Base-by-base conservation (phyloP, 2,329 filamentous ascomycete species). In the Chalara sp. region DNA sequence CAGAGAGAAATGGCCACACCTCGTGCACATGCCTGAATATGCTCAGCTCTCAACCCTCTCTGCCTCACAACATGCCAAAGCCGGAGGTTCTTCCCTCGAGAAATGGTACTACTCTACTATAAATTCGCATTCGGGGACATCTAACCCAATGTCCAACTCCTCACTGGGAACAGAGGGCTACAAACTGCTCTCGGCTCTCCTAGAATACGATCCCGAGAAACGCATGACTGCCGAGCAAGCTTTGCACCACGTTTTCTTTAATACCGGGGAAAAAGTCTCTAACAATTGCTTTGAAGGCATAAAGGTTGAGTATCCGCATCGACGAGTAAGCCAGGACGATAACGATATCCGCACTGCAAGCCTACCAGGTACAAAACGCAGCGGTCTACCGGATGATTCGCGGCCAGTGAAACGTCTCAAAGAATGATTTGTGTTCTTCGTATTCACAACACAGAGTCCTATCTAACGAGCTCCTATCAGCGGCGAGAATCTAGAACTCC, bases 311-410 rank as follows among this genome's bases (percentile, higher is more conserved):
- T 99, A 99, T 67, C 93, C 93, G 0, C 84, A 90, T 63, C 79
- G 93, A 6, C 81, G 92, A 46, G 91, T 99, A 40, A 96, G 87
- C 61, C 86, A 95, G 61, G 93, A 99, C 63, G 90, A 96, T 65
- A 95, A 96, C 61, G 93, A 97, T 68, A 96, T 97, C 51, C 78
- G 89, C n/a, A 91, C 88, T 0, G 84, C 85, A 42, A 95, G 89
- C 67, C 69, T 96, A 35, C 89, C 92, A 0, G 93, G 92, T 0
- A 96, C 91, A 0, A 97, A 97, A 72, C 76, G 91, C 53, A 92
- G 86, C 57, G 92, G 87, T 0, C 65, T 96, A 40, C 87, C 86
- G 0, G 92, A 97, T 63, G 92, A 96, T 67, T 78, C 74, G 48
- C 69, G 82, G 35, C 79, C 80, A 0, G 70, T 71, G 4, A 86